Conservation (phyloP, 1,284 basidiomycete species). For the Cerioporus squamosus region DNA sequence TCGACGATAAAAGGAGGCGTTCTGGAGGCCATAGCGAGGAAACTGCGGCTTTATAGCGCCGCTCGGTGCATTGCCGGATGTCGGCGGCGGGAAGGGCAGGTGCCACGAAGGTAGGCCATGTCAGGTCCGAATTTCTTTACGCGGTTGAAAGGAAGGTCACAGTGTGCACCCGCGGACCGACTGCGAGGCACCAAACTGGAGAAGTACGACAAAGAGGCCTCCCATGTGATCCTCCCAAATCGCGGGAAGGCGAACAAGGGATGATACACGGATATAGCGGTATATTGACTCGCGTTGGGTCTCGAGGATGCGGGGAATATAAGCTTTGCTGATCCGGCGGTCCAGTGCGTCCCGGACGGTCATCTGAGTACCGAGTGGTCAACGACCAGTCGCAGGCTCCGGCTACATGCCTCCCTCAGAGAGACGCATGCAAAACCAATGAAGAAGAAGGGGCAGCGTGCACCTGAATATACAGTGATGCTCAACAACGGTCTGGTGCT, state of each 20-base stretch:
- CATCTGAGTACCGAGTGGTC: not conserved
- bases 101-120: not conserved
- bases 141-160: conserved; percentile 4
- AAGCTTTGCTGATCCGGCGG: not conserved
- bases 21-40: not conserved
- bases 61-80: conserved; percentile 16
- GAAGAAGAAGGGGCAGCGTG: no score
- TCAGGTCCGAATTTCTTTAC: not conserved
- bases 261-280: no score
- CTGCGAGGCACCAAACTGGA: not conserved
- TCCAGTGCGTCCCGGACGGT: not conserved
- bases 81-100: not conserved
- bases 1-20: not conserved
- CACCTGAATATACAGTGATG: no score
- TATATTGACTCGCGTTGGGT: not conserved
- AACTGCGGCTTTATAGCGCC: conserved; percentile 10
- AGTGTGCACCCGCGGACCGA: conserved; percentile 10
- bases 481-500: no score
- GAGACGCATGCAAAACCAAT: no score
- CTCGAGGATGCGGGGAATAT: not conserved
- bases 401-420: no score
- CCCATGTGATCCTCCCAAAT: no score
- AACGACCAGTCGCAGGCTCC: no score
- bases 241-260: no score
- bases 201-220: not conserved